phyloP scores from a whole-genome alignment of 2,329 filamentous ascomycete genomes.

The Ceratocystis alfenasii region DNA sequence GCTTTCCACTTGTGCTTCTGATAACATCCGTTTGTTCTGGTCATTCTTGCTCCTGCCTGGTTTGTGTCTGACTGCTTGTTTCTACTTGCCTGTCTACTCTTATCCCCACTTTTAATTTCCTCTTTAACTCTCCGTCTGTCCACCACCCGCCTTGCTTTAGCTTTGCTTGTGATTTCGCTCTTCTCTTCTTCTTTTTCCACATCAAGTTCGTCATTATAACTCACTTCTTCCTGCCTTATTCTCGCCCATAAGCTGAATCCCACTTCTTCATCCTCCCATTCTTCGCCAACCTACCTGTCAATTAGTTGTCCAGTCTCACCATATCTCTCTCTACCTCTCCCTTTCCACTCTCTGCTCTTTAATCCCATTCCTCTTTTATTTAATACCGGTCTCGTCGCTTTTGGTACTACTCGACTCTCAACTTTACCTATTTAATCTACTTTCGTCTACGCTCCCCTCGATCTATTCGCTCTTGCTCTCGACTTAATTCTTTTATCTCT shows the following conservation, averaged over 20 bases:
- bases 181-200: background rate
- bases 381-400: background rate
- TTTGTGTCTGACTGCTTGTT: background rate
- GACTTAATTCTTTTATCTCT: background rate
- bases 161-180: background rate
- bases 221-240: background rate
- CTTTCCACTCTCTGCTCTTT: background rate
- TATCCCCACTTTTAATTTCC: conserved; percentile 10
- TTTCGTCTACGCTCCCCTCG: background rate
- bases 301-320: background rate
- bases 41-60: background rate
- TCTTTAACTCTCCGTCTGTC: conserved; percentile 7
- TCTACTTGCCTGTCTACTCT: background rate
- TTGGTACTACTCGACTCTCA: background rate
- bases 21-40: background rate
- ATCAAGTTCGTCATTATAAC: background rate
- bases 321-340: background rate
- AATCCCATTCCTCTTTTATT: background rate
- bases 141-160: background rate
- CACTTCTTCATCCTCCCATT: background rate
- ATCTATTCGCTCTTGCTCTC: background rate
- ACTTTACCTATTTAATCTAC: conserved; percentile 5
- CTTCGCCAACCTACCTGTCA: too few species aligned
- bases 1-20: background rate
- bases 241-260: background rate